A percentile compares a stretch with the other conserved stretches of the same genome.
These are phyloP conservation scores for Paralagenidium karlingii DNA, from an alignment of 352 stramenopile species.

Conservation along the genomic window DNA sequence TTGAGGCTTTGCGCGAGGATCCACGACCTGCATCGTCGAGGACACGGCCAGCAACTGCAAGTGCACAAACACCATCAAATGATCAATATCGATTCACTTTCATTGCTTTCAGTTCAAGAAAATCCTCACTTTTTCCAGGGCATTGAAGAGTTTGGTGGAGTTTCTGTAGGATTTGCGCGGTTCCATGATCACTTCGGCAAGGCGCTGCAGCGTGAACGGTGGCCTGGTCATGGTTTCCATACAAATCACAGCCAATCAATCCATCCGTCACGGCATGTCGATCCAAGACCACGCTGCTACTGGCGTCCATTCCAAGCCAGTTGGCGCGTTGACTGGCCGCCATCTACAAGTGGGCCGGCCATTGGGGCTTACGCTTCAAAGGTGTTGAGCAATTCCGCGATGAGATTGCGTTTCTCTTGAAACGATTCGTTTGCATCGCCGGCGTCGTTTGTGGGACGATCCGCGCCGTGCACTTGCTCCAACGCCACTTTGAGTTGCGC, in stretches of 20 bases:
- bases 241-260: slow-evolving; percentile 3
- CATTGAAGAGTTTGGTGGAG: slow-evolving; percentile 69
- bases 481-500: slow-evolving; percentile 39
- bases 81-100: no score
- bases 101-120: no score
- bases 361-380: slow-evolving; percentile 62
- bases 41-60: slow-evolving; percentile 48
- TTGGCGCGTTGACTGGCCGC: no score
- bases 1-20: slow-evolving; percentile 25
- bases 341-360: no score
- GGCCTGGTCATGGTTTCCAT: slow-evolving; percentile 26
- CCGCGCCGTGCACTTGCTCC: slow-evolving; percentile 33
- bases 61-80: no score
- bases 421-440: slow-evolving; percentile 18
- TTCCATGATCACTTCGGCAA: slow-evolving; percentile 67
- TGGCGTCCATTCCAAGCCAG: no score
- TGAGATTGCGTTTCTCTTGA: slow-evolving; percentile 30
- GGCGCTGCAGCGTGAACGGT: slow-evolving; percentile 70
- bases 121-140: slow-evolving; percentile 64
- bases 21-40: slow-evolving; percentile 48
- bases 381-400: slow-evolving; percentile 42
- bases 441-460: slow-evolving; percentile 31
- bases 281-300: no score
- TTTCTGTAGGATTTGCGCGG: slow-evolving; percentile 58
- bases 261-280: no score